Conservation (phyloP, 2,329 filamentous ascomycete genomes). For the Colletotrichum abscissum region DNA sequence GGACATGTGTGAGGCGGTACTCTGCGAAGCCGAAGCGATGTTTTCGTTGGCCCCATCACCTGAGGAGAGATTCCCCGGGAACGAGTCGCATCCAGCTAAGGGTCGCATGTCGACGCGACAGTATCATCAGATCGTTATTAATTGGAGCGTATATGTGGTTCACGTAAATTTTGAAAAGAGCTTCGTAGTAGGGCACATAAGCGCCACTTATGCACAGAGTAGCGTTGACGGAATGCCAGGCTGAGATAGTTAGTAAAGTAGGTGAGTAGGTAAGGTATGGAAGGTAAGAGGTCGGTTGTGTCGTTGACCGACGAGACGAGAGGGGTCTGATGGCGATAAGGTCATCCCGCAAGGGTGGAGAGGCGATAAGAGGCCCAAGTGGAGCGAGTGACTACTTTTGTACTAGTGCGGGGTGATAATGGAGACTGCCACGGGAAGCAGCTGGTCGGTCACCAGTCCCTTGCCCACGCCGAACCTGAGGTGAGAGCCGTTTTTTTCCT, state of each 20-base stretch:
- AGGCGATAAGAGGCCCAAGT: conserved; percentile 17
- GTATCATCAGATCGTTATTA: conserved; percentile 12
- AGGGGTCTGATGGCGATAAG: conserved; percentile 1
- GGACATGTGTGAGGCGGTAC: conserved; percentile 58
- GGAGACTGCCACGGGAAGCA: not conserved
- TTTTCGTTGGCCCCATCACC: conserved; percentile 23
- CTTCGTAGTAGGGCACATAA: not conserved
- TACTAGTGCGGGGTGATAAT: conserved; percentile 15
- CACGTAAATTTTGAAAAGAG: not conserved
- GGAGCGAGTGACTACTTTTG: conserved; percentile 8
- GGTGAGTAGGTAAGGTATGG: not conserved
- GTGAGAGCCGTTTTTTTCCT: not conserved
- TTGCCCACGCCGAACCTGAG: not conserved
- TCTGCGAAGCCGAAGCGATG: conserved; percentile 31
- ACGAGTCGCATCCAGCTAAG: conserved; percentile 56
- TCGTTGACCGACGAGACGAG: not conserved
- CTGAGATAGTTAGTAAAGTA: not conserved
- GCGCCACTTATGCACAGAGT: not conserved
- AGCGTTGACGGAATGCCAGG: not conserved
- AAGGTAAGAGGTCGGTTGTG: not conserved
- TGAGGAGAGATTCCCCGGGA: conserved; percentile 38
- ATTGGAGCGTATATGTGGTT: not conserved
- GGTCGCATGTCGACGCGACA: conserved; percentile 53
- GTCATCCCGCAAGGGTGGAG: not conserved
- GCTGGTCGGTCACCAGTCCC: too few species aligned